Conservation (phyloP, 108 stramenopile genomes). For the Pinguiococcus pyrenoidosus region DNA sequence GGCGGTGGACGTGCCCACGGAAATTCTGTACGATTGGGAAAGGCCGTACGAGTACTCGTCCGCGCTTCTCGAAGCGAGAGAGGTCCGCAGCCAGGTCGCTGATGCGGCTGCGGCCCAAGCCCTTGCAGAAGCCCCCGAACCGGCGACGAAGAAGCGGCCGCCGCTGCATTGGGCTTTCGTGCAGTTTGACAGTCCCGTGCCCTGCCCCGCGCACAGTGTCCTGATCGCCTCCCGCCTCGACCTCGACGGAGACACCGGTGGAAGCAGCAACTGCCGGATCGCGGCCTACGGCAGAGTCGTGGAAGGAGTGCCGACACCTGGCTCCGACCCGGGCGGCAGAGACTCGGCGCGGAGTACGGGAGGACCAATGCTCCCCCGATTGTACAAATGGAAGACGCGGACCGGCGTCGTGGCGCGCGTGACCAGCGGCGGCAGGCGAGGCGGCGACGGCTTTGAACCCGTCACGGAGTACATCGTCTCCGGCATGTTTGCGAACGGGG, state of each 20-base stretch:
- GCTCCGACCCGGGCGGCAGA: too few species aligned
- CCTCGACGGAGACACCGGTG: conserved; percentile 20
- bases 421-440: too few species aligned
- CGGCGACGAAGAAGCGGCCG: conserved; percentile 5
- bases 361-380: too few species aligned
- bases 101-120: neutral
- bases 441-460: too few species aligned
- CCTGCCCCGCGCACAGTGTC: conserved; percentile 63
- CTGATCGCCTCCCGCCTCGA: conserved; percentile 86
- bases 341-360: too few species aligned
- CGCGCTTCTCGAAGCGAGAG: conserved; percentile 23
- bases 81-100: neutral
- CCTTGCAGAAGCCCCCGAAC: neutral
- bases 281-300: neutral
- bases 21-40: conserved; percentile 54
- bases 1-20: conserved; percentile 55
- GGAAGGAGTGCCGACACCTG: too few species aligned
- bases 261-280: neutral
- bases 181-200: conserved; percentile 71
- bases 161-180: conserved; percentile 80
- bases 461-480: too few species aligned
- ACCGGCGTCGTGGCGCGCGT: too few species aligned
- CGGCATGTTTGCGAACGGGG: too few species aligned
- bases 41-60: conserved; percentile 63
- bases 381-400: too few species aligned